These are phyloP conservation scores for Salix arbutifolia DNA, from an alignment of 345 rosid genomes.

Conservation along the genomic window DNA sequence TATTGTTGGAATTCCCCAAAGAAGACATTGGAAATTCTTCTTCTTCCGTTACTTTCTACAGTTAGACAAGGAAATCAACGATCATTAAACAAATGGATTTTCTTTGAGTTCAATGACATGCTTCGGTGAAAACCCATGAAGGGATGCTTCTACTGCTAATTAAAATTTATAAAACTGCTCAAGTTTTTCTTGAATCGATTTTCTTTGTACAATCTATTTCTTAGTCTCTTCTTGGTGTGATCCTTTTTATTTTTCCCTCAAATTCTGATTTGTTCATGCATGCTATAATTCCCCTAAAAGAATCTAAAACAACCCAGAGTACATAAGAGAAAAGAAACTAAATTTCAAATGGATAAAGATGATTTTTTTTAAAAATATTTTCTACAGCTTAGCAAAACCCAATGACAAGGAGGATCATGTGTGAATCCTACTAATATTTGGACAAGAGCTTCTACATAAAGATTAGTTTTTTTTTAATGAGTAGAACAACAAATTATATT, in stretches of 20 bases:
- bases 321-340: neutral
- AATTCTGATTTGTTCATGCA: neutral
- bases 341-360: neutral
- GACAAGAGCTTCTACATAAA: neutral
- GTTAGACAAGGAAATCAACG: constrained; percentile 7
- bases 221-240: too few species aligned
- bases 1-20: constrained; percentile 58
- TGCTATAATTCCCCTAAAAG: neutral
- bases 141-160: neutral
- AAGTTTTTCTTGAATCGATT: too few species aligned
- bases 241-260: too few species aligned
- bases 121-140: neutral
- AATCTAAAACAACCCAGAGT: neutral
- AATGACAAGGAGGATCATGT: neutral
- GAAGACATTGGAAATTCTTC: constrained; percentile 46
- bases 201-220: too few species aligned
- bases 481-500: neutral
- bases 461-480: neutral
- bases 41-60: constrained; percentile 15
- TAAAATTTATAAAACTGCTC: neutral
- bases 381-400: neutral
- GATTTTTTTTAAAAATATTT: neutral
- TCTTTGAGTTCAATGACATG: neutral
- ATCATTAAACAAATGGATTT: neutral
- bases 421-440: neutral